These are phyloP conservation scores for Termitomyces sp. DNA, from an alignment of 768 basidiomycete species.

Conservation along the genomic window DNA sequence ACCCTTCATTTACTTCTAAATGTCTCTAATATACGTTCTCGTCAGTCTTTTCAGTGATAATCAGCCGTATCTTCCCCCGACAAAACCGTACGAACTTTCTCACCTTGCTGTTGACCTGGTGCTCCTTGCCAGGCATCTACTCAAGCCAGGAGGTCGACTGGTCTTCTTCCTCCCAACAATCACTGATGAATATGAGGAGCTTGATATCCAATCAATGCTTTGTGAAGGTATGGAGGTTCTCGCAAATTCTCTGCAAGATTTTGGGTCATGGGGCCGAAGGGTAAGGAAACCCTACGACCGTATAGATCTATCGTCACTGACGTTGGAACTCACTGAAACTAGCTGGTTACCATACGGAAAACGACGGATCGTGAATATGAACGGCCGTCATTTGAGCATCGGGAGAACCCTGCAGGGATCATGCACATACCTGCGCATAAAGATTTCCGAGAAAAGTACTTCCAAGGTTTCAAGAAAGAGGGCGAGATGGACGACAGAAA, in stretches of 20 bases:
- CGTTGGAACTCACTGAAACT: conserved; percentile 6
- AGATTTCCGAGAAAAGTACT: conserved; percentile 87
- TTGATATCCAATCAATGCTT: conserved; percentile 77
- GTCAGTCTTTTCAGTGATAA: conserved; percentile 36
- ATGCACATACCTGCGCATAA: conserved; percentile 77
- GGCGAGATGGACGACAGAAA: neutral
- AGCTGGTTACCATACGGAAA: conserved; percentile 94
- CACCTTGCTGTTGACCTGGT: conserved; percentile 81
- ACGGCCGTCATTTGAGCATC: conserved; percentile 51
- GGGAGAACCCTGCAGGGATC: conserved; percentile 11
- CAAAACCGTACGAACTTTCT: conserved; percentile 88
- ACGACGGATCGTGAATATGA: conserved; percentile 38
- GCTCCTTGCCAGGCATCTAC: conserved; percentile 72
- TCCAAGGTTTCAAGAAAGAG: conserved; percentile 68
- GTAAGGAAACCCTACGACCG: conserved; percentile 42
- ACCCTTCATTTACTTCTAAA: neutral
- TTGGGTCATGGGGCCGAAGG: conserved; percentile 92
- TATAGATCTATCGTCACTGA: neutral
- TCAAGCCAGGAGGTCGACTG: conserved; percentile 82
- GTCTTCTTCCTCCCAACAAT: conserved; percentile 96
- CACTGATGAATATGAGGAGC: conserved; percentile 83
- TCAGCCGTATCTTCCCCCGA: conserved; percentile 83
- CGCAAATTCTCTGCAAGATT: conserved; percentile 88
- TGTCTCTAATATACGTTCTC: neutral
- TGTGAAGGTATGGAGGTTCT: conserved; percentile 87